Conservation (phyloP, 139 green algal genomes). For the Coccomyxa sp. region DNA sequence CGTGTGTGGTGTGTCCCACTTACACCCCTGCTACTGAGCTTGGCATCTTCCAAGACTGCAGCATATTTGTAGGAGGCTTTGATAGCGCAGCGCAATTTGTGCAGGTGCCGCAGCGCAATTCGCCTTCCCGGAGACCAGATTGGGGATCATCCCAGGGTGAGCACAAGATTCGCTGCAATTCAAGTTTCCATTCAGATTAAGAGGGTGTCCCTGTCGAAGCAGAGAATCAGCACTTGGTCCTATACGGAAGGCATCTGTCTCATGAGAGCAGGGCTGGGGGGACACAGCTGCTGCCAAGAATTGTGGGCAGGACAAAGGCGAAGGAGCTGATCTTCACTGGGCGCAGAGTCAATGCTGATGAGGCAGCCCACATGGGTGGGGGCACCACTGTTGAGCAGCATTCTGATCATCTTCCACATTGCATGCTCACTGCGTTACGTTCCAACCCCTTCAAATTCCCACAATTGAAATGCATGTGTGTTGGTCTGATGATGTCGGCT, state of each 20-base stretch:
- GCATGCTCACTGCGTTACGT: background rate
- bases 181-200: slow-evolving; percentile 11
- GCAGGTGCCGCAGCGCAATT: slow-evolving; percentile 28
- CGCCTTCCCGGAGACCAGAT: slow-evolving; percentile 61
- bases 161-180: background rate
- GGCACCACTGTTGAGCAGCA: background rate
- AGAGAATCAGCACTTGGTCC: too few relatives aligned
- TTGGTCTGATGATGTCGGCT: too few relatives aligned
- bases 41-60: too few relatives aligned
- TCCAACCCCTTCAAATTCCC: background rate
- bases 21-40: background rate
- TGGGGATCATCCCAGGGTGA: slow-evolving; percentile 82
- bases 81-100: background rate
- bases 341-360: slow-evolving; percentile 33
- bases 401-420: background rate
- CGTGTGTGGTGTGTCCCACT: slow-evolving; percentile 25
- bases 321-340: slow-evolving; percentile 83
- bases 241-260: background rate
- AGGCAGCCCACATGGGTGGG: slow-evolving; percentile 43
- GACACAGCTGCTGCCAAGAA: slow-evolving; percentile 74
- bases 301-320: slow-evolving; percentile 61
- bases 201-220: too few relatives aligned
- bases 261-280: slow-evolving; percentile 48
- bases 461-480: background rate
- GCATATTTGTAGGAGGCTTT: too few relatives aligned